Evolutionary conservation across 2,329 filamentous ascomycete genomes (phyloP).

Genomic region (Simplicillium aogashimaense): DNA sequence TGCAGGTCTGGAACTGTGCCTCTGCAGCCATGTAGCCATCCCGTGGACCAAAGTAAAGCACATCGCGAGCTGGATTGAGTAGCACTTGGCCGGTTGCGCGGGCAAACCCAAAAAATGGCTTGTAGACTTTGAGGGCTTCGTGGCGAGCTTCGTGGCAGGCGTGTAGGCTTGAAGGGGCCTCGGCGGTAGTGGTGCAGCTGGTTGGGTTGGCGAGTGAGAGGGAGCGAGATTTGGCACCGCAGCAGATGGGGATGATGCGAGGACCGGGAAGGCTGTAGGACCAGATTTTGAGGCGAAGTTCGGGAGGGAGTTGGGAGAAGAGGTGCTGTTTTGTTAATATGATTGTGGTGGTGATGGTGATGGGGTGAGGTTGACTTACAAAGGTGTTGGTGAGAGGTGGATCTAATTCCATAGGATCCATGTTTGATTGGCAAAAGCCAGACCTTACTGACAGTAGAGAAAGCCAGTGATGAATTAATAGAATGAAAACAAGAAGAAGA

Average conservation of each 20-base stretch:
- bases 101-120: conserved; percentile 29
- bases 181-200: conserved; percentile 30
- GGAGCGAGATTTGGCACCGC: conserved; percentile 21
- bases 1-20: conserved; percentile 32
- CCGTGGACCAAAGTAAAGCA: conserved; percentile 37
- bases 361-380: too few species aligned
- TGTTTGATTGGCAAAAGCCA: too few species aligned
- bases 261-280: conserved; percentile 28
- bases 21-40: conserved; percentile 34
- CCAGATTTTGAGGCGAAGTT: conserved; percentile 39
- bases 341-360: too few species aligned
- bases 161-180: conserved; percentile 33
- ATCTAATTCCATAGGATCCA: too few species aligned
- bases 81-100: conserved; percentile 29
- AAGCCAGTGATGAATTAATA: too few species aligned
- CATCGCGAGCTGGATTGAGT: conserved; percentile 29
- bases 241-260: conserved; percentile 33
- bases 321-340: conserved; percentile 18
- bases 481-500: too few species aligned
- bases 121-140: conserved; percentile 31
- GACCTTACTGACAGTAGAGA: too few species aligned
- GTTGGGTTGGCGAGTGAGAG: conserved; percentile 3
- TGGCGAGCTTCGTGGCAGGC: conserved; percentile 34
- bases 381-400: too few species aligned
- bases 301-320: conserved; percentile 32